Conservation (phyloP, 139 green algal species). For the Pleodorina starrii region DNA sequence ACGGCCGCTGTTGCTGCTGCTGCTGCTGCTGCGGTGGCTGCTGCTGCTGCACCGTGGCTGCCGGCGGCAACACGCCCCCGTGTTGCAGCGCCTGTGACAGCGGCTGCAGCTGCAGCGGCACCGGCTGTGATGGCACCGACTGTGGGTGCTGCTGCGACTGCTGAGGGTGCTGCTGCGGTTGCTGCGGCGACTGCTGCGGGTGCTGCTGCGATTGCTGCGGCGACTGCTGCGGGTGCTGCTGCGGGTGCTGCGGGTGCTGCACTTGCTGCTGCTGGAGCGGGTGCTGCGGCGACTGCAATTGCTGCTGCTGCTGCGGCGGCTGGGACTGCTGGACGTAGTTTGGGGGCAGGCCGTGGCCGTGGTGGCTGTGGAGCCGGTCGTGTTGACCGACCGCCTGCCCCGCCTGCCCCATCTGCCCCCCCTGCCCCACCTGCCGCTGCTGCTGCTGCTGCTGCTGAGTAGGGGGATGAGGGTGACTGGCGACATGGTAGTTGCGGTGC, state of each 20-base stretch:
- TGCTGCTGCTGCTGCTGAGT: neutral
- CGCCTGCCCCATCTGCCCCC: no score
- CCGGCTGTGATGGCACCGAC: neutral
- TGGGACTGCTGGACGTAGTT: no score
- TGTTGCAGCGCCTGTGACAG: neutral
- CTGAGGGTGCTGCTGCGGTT: neutral
- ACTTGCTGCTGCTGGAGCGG: neutral
- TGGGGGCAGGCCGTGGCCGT: no score
- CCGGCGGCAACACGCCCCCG: neutral
- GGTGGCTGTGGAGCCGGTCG: no score
- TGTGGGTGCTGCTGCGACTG: neutral
- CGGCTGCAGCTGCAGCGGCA: neutral
- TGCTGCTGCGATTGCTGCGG: no score
- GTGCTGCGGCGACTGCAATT: no score
- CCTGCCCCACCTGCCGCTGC: no score
- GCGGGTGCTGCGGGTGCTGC: neutral
- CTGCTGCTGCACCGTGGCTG: neutral
- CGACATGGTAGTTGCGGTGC: neutral
- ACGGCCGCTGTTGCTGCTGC: neutral
- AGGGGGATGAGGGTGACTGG: neutral
- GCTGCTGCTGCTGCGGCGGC: neutral
- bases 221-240: neutral
- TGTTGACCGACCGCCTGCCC: no score
- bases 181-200: neutral
- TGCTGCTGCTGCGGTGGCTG: conserved; percentile 10